Conservation (phyloP, 2,329 filamentous ascomycete species). For the Talaromyces pinophilus region DNA sequence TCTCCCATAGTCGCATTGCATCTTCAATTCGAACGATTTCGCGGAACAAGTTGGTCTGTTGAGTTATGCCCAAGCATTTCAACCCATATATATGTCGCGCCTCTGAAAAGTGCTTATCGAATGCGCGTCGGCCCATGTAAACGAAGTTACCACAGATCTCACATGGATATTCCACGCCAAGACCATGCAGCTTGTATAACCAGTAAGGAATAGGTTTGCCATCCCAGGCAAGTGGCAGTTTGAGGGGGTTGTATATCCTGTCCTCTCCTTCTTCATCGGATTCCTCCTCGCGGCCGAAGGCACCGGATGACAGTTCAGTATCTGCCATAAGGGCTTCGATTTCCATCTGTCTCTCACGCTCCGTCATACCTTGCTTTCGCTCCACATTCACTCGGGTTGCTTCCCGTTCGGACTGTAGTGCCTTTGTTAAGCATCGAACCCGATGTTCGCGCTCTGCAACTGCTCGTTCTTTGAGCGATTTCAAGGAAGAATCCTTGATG, state of each 20-base stretch:
- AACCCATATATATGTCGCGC: conserved; percentile 88
- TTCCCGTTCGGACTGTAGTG: conserved; percentile 82
- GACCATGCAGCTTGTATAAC: conserved; percentile 94
- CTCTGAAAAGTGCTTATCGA: conserved; percentile 98
- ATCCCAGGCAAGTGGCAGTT: conserved; percentile 94
- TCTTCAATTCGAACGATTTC: conserved; percentile 94
- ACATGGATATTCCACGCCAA: conserved; percentile 92
- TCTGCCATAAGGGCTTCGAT: conserved; percentile 80
- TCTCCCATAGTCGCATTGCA: conserved; percentile 85
- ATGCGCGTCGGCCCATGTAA: conserved; percentile 95
- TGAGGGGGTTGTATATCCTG: conserved; percentile 94
- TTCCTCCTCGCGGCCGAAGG: conserved; percentile 53
- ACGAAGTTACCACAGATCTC: conserved; percentile 98
- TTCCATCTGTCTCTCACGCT: conserved; percentile 91
- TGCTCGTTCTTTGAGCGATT: conserved; percentile 78
- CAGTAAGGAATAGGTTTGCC: conserved; percentile 99
- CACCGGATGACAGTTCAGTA: conserved; percentile 41
- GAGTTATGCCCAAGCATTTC: conserved; percentile 87
- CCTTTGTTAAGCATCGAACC: conserved; percentile 73
- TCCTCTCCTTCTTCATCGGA: conserved; percentile 79
- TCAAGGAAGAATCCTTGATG: conserved; percentile 30
- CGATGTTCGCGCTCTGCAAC: conserved; percentile 87
- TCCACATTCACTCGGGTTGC: conserved; percentile 95
- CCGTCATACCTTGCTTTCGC: conserved; percentile 95
- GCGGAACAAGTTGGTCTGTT: conserved; percentile 81